Conservation (phyloP, 495 filamentous ascomycete genomes). For the Neurospora discreta region DNA sequence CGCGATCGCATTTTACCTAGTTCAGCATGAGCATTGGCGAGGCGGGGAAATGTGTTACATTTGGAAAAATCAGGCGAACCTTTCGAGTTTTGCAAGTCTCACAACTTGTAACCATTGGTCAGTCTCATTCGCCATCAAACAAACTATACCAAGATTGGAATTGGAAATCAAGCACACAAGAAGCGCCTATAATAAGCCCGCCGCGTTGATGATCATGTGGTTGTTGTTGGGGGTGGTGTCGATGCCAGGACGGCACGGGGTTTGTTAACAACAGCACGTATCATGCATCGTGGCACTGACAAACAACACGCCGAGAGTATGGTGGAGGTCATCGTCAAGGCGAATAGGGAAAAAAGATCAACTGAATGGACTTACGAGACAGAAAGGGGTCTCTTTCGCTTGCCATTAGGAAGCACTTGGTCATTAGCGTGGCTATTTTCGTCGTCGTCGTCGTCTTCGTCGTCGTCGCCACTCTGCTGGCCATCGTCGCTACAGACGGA, state of each 20-base stretch:
- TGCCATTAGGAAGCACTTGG: conserved; percentile 30
- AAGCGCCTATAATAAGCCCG: background rate
- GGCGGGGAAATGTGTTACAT: background rate
- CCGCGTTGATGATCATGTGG: background rate
- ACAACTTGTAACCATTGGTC: background rate
- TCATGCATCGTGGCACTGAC: background rate
- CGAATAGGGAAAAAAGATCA: background rate
- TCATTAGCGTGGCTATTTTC: conserved; percentile 31
- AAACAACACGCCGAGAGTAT: background rate
- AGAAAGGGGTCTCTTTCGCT: conserved; percentile 47
- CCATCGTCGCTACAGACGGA: conserved; percentile 17
- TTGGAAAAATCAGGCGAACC: background rate
- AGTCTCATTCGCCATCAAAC: background rate
- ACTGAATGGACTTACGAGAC: conserved; percentile 35
- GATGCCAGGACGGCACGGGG: background rate
- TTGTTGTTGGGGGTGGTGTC: background rate
- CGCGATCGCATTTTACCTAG: conserved; percentile 69
- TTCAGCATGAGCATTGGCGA: background rate
- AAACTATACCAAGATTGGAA: background rate
- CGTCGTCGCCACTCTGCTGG: conserved; percentile 29
- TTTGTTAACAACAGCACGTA: background rate
- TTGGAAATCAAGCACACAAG: background rate
- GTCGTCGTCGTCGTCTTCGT: conserved; percentile 23
- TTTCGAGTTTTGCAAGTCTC: background rate
- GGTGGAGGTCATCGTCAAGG: background rate